Evolutionary conservation across 2,329 filamentous ascomycete genomes (phyloP), one percentile per base, ranked within the genome.

Genomic region (Lecanicillium sp.): DNA sequence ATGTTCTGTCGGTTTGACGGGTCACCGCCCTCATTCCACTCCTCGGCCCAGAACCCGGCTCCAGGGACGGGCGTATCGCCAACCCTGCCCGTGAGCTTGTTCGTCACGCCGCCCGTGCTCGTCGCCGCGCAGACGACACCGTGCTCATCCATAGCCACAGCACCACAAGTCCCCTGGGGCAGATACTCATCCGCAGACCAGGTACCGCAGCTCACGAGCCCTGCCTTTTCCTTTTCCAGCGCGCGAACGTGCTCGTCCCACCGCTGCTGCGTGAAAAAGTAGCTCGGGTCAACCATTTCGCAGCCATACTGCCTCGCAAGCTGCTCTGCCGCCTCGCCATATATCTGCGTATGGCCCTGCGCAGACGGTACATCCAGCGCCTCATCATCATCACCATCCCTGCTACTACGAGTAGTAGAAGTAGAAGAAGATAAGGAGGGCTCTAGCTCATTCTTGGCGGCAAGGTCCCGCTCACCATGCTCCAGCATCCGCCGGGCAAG

Each of bases 1-100:
- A 30, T 15, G 17, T 45, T 37, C 19, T n/a, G 16, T 40, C 29
- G 38, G 14, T 40, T 45, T 5, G 54, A 59, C 6, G 57, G 51
- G 28, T 62, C 57, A 2, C 58, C 58, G 2, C 66, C 60, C 40
- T 80, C 73, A 7, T 61, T 59, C 86, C 86, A 94, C 48, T 88
- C 76, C 55, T 94, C 88, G 0, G 88, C 86, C 86, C 87, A 95
- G 58, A 88, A 95, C 0, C 88, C 88, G 1, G 87, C 83, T 0
- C 88, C 88, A 1, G 88, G 65, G 0, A 82, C 83, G 0, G 88
- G 87, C 9, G 88, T 95, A 55, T 95, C 88, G 1, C 88, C 88
- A 45, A 94, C 81, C 15, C 88, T 70, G 0, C 87, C 88, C 0
- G 85, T 84, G 39, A 90, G 63, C 64, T 95, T 95, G 57, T 95